Evolutionary conservation across 306 rosid species (phyloP).

Genomic region (Begonia peltatifolia): DNA sequence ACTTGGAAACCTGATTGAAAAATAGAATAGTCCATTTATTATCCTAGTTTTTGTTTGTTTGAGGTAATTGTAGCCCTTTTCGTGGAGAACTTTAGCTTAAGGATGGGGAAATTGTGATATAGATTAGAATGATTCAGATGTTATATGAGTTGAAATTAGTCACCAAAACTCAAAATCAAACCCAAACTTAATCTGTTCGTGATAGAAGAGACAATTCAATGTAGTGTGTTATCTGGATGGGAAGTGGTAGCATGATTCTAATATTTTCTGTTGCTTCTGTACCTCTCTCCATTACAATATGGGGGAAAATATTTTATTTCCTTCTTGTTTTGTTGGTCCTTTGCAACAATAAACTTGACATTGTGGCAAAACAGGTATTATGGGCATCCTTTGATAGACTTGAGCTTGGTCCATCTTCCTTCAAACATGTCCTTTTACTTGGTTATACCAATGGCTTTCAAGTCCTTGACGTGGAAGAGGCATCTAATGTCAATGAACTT

Average conservation of each 20-base stretch:
- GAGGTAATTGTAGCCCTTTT: no score
- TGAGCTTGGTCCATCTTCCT: slow-evolving; percentile 48
- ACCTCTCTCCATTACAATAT: neutral
- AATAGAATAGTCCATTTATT: no score
- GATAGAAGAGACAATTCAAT: no score
- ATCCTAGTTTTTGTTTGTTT: no score
- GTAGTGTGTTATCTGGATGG: no score
- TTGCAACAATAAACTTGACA: neutral
- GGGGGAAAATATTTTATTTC: no score
- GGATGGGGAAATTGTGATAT: neutral
- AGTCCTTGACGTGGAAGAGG: slow-evolving; percentile 90
- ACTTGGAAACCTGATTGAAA: no score
- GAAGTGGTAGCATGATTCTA: neutral
- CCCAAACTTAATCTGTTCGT: no score
- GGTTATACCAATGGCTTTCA: slow-evolving; percentile 92
- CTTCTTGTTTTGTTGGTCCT: no score
- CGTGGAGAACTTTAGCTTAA: no score
- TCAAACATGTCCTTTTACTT: slow-evolving; percentile 56
- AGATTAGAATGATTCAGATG: neutral
- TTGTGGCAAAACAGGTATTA: slow-evolving; percentile 52
- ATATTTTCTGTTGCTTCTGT: neutral
- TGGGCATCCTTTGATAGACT: slow-evolving; percentile 83
- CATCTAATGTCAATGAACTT: slow-evolving; percentile 60
- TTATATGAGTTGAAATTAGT: neutral
- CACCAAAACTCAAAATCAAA: no score